A percentile compares a stretch with the other conserved stretches of the same genome.
phyloP scores from a whole-genome alignment of 345 rosid genomes.

The Anastatica hierochuntica region DNA sequence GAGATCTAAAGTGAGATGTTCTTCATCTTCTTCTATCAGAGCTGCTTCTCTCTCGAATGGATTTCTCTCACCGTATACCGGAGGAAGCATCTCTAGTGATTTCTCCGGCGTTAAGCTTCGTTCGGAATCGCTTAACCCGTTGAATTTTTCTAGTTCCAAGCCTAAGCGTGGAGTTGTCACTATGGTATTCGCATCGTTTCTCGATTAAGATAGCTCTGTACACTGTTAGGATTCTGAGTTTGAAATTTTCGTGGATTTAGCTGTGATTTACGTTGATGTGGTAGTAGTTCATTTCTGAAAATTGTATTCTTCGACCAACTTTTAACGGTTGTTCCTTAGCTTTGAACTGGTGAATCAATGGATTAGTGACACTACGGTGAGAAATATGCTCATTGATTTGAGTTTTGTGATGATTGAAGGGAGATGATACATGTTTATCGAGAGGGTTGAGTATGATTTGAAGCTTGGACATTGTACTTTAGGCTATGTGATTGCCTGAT shows the following conservation, averaged over 20 bases:
- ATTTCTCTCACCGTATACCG: slow-evolving; percentile 32
- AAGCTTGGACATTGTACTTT: too few relatives aligned
- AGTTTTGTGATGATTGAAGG: background rate
- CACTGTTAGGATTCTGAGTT: background rate
- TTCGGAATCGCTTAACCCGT: slow-evolving; percentile 36
- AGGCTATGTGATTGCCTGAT: too few relatives aligned
- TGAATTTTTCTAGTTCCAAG: slow-evolving; percentile 37
- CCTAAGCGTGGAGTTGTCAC: slow-evolving; percentile 63
- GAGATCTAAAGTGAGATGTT: slow-evolving; percentile 21
- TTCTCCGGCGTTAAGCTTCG: slow-evolving; percentile 47
- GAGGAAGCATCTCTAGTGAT: slow-evolving; percentile 43
- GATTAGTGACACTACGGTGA: background rate
- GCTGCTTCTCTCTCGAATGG: slow-evolving; percentile 47
- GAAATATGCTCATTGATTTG: background rate
- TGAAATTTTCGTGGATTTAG: slow-evolving; percentile 1
- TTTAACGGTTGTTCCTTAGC: background rate
- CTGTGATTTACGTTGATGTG: background rate
- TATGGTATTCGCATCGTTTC: slow-evolving; percentile 34
- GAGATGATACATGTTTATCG: slow-evolving; percentile 1
- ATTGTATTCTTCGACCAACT: background rate
- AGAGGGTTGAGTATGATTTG: too few relatives aligned
- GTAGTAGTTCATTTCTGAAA: background rate
- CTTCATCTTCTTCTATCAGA: slow-evolving; percentile 25
- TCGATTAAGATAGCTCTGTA: background rate
- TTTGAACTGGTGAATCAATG: slow-evolving; percentile 7